phyloP scores from a whole-genome alignment of 2,329 filamentous ascomycete genomes.

The Podosphaera xanthii region DNA sequence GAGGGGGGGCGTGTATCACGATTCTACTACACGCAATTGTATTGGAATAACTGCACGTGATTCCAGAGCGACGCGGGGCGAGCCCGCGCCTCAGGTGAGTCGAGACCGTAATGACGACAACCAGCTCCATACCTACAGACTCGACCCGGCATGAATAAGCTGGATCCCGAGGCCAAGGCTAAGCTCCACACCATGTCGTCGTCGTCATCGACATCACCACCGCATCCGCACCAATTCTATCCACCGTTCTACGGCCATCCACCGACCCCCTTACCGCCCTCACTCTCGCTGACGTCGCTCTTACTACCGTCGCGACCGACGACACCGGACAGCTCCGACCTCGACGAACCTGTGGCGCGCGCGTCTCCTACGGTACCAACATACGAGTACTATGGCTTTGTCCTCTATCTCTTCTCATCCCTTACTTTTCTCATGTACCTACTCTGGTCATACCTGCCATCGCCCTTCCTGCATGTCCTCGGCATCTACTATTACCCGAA shows the following conservation, averaged over 20 bases:
- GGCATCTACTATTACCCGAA: slow-evolving; percentile 95
- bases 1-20: no score
- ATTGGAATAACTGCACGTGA: no score
- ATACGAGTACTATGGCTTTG: slow-evolving; percentile 98
- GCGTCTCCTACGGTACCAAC: slow-evolving; percentile 90
- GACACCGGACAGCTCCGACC: slow-evolving; percentile 77
- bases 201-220: slow-evolving; percentile 11
- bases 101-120: no score
- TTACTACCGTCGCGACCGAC: slow-evolving; percentile 78
- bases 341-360: slow-evolving; percentile 54
- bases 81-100: no score
- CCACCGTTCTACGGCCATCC: slow-evolving; percentile 95
- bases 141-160: no score
- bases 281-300: slow-evolving; percentile 76
- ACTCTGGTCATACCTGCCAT: slow-evolving; percentile 66
- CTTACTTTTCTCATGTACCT: slow-evolving; percentile 53
- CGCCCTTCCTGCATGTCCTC: slow-evolving; percentile 73
- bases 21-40: no score
- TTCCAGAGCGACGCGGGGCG: no score
- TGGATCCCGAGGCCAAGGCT: slow-evolving; percentile 9
- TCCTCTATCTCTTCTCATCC: slow-evolving; percentile 75
- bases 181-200: slow-evolving; percentile 10
- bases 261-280: slow-evolving; percentile 82
- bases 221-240: slow-evolving; percentile 28
- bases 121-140: no score